Base-by-base conservation (phyloP, 768 basidiomycete species). In the Boletus rubropictus region DNA sequence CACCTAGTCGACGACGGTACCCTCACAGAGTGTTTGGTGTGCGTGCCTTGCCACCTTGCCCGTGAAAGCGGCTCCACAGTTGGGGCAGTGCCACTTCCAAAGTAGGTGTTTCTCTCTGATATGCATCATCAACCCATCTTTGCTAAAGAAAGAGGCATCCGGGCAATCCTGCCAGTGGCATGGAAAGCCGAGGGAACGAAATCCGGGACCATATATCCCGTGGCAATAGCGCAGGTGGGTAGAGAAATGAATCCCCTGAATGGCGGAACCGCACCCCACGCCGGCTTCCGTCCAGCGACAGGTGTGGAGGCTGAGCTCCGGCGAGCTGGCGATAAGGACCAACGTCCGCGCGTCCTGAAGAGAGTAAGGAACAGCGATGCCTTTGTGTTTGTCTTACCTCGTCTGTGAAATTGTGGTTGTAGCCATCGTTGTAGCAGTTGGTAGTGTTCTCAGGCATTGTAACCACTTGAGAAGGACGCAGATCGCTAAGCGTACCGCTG, bases 381-480 rank as follows among this genome's bases (percentile, higher is more conserved):
- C 4, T 14, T 22, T 14, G 8, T n/a, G 37, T 32, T 39, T 24
- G 22, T 18, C 44, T 41, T 42, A 63, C 62, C 54, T 65, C 60
- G 37, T 64, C 62, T 0, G 63, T 65, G 40, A 64, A 64, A 38
- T 63, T 45, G 15, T 60, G 63, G 32, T 65, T 65, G 46, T 40
- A 64, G 22, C 60, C 63, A 36, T 54, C 63, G 17, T 51, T 34
- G 28, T 48, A 39, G 49, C 5, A 9, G 27, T 40, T 50, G n/a
- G 51, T 17, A n/a, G 18, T 9, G 40, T 50, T 53, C 44, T 48
- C 58, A 35, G 61, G 28, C 60, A 65, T 65, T 24, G 32, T 32
- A 34, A 20, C 41, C 14, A 17, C 37, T 43, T 43, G 35, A 22
- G 39, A 7, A 18, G 24, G 33, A 25, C 10, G 17, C 8, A n/a